Evolutionary conservation across 1,139 yeast species (phyloP).

Genomic region (Geotrichum carabidarum): DNA sequence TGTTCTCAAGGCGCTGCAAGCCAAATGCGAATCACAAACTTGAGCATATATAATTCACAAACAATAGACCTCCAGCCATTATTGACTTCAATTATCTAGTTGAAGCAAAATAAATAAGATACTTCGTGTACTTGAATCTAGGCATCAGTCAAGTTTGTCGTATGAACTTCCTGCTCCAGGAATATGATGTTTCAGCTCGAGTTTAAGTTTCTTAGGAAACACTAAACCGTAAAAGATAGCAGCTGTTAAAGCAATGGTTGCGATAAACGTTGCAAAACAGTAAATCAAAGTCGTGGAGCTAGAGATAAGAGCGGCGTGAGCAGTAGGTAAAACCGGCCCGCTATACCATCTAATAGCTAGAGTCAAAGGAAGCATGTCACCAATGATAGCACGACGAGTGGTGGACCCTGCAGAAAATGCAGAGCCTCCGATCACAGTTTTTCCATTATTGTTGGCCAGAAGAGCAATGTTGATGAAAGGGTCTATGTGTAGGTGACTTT

Average conservation of each 20-base stretch:
- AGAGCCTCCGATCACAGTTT: constrained; percentile 47
- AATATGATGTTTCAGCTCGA: constrained; percentile 20
- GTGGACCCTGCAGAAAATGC: constrained; percentile 63
- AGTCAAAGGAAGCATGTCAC: constrained; percentile 54
- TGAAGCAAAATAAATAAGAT: constrained; percentile 1
- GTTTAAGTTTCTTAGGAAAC: constrained; percentile 26
- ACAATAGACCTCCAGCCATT: not conserved
- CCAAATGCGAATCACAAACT: constrained; percentile 19
- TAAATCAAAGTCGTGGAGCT: constrained; percentile 17
- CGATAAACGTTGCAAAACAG: constrained; percentile 23
- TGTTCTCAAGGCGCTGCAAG: constrained; percentile 23
- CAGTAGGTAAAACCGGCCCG: constrained; percentile 20
- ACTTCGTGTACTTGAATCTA: not conserved
- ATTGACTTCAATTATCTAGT: no score
- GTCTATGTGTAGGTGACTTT: constrained; percentile 67
- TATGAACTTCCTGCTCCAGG: constrained; percentile 16
- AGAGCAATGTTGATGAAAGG: constrained; percentile 53
- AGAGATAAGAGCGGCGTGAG: constrained; percentile 16
- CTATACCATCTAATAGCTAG: constrained; percentile 57
- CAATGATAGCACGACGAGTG: constrained; percentile 60
- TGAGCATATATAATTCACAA: not conserved
- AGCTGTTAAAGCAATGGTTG: constrained; percentile 23
- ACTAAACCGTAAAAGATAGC: constrained; percentile 25
- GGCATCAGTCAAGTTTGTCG: constrained; percentile 11
- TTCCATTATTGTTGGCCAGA: constrained; percentile 26